A percentile compares a stretch with the other conserved stretches of the same genome.
These are phyloP conservation scores for Leucocoprinus leucothites DNA, from an alignment of 768 basidiomycete species.

Conservation along the genomic window DNA sequence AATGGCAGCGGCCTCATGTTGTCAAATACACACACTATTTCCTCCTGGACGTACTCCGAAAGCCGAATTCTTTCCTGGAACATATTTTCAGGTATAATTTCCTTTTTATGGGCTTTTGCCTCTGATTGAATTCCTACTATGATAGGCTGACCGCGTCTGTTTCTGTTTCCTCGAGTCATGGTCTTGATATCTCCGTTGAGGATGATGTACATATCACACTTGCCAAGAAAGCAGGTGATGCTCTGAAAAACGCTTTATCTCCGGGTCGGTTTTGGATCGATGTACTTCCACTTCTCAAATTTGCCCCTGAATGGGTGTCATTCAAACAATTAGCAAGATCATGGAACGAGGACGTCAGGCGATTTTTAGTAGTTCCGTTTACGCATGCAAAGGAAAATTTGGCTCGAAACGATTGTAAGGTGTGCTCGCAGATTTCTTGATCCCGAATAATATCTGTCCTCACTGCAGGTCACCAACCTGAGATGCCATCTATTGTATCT, in stretches of 20 bases:
- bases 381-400: neutral
- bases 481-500: neutral
- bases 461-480: too few relatives aligned
- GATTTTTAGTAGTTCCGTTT: neutral
- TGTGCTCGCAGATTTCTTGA: too few relatives aligned
- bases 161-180: slow-evolving; percentile 31
- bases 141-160: neutral
- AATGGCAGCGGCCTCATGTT: neutral
- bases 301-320: slow-evolving; percentile 29
- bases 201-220: slow-evolving; percentile 43
- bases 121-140: neutral
- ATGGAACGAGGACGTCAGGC: slow-evolving; percentile 29
- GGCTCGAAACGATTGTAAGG: neutral
- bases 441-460: too few relatives aligned
- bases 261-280: slow-evolving; percentile 53
- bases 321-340: slow-evolving; percentile 27
- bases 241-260: slow-evolving; percentile 43
- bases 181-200: slow-evolving; percentile 37
- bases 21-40: neutral
- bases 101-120: neutral
- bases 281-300: slow-evolving; percentile 38
- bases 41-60: neutral
- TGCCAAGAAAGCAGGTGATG: slow-evolving; percentile 48
- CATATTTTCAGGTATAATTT: neutral
- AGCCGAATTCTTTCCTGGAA: neutral